Conservation (phyloP, 129 eudicot genomes). For the Lonicera japonica region DNA sequence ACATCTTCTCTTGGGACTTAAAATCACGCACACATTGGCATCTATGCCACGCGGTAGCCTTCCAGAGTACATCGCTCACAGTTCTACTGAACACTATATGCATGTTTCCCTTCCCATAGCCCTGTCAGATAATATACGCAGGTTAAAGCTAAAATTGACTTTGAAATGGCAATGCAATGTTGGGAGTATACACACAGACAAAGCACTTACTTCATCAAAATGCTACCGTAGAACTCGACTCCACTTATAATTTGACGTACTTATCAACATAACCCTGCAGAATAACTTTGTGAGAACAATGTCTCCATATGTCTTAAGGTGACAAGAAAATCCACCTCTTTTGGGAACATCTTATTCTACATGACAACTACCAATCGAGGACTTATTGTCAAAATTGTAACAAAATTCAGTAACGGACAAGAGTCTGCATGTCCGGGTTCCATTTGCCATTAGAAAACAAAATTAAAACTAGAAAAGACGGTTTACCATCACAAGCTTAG, state of each 20-base stretch:
- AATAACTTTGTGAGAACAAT: slow-evolving; percentile 9
- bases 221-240: slow-evolving; percentile 1
- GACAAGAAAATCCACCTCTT: too few relatives aligned
- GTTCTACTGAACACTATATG: not conserved
- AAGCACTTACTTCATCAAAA: slow-evolving; percentile 15
- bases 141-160: not conserved
- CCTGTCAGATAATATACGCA: not conserved
- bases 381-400: too few relatives aligned
- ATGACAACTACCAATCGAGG: too few relatives aligned
- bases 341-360: slow-evolving; percentile 1
- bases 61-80: slow-evolving; percentile 4
- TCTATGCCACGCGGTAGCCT: slow-evolving; percentile 4
- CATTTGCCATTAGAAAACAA: not conserved
- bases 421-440: too few relatives aligned
- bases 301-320: not conserved
- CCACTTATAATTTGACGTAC: slow-evolving; percentile 60
- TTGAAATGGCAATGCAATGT: not conserved
- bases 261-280: slow-evolving; percentile 94
- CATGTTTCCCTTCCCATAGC: slow-evolving; percentile 1
- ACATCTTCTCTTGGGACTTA: slow-evolving; percentile 15
- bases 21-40: not conserved
- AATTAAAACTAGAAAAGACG: slow-evolving; percentile 6
- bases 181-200: not conserved
- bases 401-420: too few relatives aligned
- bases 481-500: slow-evolving; percentile 86